A percentile compares a stretch with the other conserved stretches of the same genome.
Evolutionary conservation across 441 rosid genomes (phyloP).

Genomic region (Adansonia rubrostipa): DNA sequence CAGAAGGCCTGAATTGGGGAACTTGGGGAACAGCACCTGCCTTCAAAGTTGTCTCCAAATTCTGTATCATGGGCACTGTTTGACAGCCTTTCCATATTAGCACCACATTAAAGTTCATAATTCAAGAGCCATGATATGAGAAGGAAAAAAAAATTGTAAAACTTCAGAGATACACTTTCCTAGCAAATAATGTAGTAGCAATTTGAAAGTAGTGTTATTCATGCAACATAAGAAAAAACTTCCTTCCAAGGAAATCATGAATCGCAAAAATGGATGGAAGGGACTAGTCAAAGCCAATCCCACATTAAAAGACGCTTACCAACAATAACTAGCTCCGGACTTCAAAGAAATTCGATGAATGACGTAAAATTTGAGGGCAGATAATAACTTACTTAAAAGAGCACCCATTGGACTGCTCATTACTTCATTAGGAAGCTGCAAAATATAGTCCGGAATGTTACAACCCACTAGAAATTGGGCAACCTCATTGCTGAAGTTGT

Average conservation of each 20-base stretch:
- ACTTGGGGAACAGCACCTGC: constrained; percentile 86
- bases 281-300: neutral
- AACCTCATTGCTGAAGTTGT: constrained; percentile 92
- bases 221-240: neutral
- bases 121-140: too few species aligned
- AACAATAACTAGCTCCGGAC: neutral
- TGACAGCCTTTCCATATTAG: neutral
- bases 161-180: neutral
- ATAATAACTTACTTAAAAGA: constrained; percentile 64
- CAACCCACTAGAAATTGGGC: constrained; percentile 85
- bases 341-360: neutral
- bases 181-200: too few species aligned
- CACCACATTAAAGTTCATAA: neutral
- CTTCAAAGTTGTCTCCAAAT: constrained; percentile 72
- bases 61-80: constrained; percentile 94
- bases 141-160: too few species aligned
- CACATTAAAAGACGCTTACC: neutral
- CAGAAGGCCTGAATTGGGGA: constrained; percentile 73
- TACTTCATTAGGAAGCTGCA: constrained; percentile 85
- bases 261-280: neutral
- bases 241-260: neutral
- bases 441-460: constrained; percentile 79
- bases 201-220: neutral
- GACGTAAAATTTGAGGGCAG: neutral
- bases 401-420: constrained; percentile 96